These are phyloP conservation scores for Breviolum minutum DNA, from an alignment of 73 alveolate genomes.

Conservation along the genomic window DNA sequence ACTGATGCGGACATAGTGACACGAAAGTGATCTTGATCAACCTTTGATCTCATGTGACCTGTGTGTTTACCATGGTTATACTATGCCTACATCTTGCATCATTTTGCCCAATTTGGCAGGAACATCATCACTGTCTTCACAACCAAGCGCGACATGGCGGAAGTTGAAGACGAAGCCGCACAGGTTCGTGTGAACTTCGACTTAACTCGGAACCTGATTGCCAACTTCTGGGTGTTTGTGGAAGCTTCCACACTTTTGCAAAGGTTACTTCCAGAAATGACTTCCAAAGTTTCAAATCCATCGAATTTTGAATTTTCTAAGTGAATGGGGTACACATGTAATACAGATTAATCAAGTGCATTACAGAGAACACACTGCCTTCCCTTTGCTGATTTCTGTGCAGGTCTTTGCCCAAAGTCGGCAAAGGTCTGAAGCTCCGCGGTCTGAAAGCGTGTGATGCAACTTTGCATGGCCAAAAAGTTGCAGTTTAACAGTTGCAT, in stretches of 20 bases:
- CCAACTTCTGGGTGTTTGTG: not conserved
- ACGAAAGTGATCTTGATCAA: no score
- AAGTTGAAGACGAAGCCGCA: slow-evolving; percentile 80
- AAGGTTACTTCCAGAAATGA: no score
- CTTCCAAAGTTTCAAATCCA: no score
- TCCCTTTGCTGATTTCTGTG: not conserved
- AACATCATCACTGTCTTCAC: slow-evolving; percentile 65
- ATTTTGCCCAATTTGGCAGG: not conserved
- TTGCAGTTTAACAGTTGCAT: not conserved
- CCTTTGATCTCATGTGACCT: no score
- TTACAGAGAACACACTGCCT: not conserved
- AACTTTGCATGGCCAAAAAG: no score
- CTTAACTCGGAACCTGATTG: not conserved
- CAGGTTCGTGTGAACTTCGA: slow-evolving; percentile 5
- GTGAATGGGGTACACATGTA: no score
- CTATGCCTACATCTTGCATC: no score
- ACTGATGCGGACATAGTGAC: no score
- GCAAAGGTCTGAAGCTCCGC: slow-evolving; percentile 3
- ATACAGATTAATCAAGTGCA: no score
- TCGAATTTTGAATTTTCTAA: no score
- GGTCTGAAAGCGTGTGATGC: not conserved
- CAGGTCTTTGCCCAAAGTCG: slow-evolving; percentile 21
- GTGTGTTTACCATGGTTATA: no score
- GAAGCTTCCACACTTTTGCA: not conserved
- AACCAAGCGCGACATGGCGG: slow-evolving; percentile 71